phyloP scores from a whole-genome alignment of 1,284 basidiomycete genomes.

The Trichosporon sp. region DNA sequence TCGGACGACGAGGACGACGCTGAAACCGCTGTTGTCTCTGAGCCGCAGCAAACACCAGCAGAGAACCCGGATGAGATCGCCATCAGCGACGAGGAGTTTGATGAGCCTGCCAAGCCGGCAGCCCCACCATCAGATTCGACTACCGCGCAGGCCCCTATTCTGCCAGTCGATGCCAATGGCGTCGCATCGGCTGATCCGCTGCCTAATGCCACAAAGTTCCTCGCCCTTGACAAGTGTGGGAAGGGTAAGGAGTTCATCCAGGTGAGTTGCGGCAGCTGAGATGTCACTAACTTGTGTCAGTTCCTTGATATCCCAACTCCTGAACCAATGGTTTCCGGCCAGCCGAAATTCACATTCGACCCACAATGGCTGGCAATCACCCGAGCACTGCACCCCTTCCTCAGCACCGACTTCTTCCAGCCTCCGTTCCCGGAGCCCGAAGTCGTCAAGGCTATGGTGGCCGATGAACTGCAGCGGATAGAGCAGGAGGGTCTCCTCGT shows the following conservation, averaged over 20 bases:
- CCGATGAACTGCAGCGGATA: constrained; percentile 65
- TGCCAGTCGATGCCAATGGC: not conserved
- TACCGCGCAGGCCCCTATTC: not conserved
- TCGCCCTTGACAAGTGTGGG: constrained; percentile 91
- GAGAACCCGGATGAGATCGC: constrained; percentile 29
- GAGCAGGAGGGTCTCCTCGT: constrained; percentile 40
- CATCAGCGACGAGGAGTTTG: constrained; percentile 27
- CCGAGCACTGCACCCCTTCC: constrained; percentile 73
- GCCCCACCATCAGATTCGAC: not conserved
- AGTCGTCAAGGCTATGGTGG: constrained; percentile 59
- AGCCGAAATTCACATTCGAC: constrained; percentile 62
- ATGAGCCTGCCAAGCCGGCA: constrained; percentile 3
- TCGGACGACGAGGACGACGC: constrained; percentile 57
- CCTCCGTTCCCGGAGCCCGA: constrained; percentile 62
- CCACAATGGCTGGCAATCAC: constrained; percentile 91
- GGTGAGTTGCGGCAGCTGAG: constrained; percentile 50
- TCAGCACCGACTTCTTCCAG: constrained; percentile 56
- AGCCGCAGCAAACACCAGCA: not conserved
- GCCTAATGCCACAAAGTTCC: constrained; percentile 53
- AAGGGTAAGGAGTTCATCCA: constrained; percentile 78
- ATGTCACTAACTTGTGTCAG: constrained; percentile 49
- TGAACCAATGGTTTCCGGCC: constrained; percentile 13
- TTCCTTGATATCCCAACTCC: constrained; percentile 62
- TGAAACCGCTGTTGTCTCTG: constrained; percentile 13
- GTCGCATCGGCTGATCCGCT: not conserved